Evolutionary conservation across 192 early-diverging fungal species (phyloP).

Genomic region (Linnemannia zychae): DNA sequence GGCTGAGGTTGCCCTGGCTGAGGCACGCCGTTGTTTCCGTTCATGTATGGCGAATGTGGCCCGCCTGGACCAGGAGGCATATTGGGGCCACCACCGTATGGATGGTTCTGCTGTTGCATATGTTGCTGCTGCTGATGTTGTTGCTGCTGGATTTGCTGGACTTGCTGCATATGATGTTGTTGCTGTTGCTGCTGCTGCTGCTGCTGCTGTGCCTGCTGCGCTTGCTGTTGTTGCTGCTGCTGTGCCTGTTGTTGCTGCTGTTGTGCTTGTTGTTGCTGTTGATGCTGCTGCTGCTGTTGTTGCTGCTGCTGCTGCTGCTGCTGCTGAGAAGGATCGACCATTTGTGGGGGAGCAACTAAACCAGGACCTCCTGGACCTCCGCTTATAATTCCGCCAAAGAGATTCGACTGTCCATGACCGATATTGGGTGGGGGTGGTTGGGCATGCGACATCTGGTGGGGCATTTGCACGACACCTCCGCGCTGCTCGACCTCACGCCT

Average conservation of each 20-base stretch:
- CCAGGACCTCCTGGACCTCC: conserved; percentile 62
- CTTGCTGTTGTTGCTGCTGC: conserved; percentile 49
- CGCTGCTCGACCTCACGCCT: conserved; percentile 87
- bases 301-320: conserved; percentile 50
- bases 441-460: conserved; percentile 62
- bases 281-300: conserved; percentile 25
- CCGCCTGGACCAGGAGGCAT: conserved; percentile 52
- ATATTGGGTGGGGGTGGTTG: conserved; percentile 74
- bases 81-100: conserved; percentile 46
- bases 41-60: conserved; percentile 61
- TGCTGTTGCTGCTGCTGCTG: conserved; percentile 31
- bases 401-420: conserved; percentile 71
- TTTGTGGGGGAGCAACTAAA: conserved; percentile 65
- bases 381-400: conserved; percentile 68
- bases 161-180: conserved; percentile 48
- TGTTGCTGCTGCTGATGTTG: conserved; percentile 58
- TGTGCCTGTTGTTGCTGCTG: conserved; percentile 58
- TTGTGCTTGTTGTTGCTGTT: conserved; percentile 55
- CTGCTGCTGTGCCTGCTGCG: conserved; percentile 28
- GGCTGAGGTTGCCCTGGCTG: conserved; percentile 59
- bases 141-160: conserved; percentile 59
- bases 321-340: conserved; percentile 62
- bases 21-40: conserved; percentile 50
- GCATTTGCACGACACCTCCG: conserved; percentile 66
- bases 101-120: conserved; percentile 44